Conservation (phyloP, 1,284 basidiomycete genomes). For the Austroboletus novae-zelandiae region DNA sequence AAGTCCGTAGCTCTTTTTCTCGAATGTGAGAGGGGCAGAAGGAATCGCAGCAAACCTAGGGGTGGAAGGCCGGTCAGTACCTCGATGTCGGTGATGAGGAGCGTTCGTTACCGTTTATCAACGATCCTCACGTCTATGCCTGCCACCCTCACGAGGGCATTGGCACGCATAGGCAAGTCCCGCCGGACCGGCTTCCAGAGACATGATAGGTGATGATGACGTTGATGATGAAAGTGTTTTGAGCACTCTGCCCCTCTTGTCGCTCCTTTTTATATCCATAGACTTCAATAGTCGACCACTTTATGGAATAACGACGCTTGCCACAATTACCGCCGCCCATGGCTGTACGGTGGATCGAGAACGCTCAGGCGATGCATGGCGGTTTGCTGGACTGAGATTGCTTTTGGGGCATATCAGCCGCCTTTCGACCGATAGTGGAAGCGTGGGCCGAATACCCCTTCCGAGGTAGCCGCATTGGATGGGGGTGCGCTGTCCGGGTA, state of each 20-base stretch:
- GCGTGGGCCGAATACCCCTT: no score
- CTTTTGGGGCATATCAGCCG: no score
- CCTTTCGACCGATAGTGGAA: no score
- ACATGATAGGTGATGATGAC: not conserved
- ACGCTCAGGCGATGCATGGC: no score
- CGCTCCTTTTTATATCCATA: not conserved
- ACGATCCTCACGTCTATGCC: conserved; percentile 58
- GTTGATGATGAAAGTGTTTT: no score
- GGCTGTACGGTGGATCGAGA: no score
- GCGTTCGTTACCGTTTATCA: conserved; percentile 8
- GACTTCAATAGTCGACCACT: no score
- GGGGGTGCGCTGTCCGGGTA: no score
- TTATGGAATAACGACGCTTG: no score
- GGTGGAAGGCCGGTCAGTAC: conserved; percentile 32
- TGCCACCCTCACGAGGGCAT: conserved; percentile 57
- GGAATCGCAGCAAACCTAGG: conserved; percentile 22
- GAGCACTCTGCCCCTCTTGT: not conserved
- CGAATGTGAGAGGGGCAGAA: conserved; percentile 34
- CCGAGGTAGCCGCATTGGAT: no score
- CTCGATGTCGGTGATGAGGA: not conserved
- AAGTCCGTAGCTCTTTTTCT: not conserved
- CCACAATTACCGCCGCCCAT: no score
- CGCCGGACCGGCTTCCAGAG: conserved; percentile 46
- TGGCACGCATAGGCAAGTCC: conserved; percentile 58
- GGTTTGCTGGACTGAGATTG: no score